A percentile compares a stretch with the other conserved stretches of the same genome.
Conservation (phyloP, 495 filamentous ascomycete genomes). For the Penicillium paxilli region DNA sequence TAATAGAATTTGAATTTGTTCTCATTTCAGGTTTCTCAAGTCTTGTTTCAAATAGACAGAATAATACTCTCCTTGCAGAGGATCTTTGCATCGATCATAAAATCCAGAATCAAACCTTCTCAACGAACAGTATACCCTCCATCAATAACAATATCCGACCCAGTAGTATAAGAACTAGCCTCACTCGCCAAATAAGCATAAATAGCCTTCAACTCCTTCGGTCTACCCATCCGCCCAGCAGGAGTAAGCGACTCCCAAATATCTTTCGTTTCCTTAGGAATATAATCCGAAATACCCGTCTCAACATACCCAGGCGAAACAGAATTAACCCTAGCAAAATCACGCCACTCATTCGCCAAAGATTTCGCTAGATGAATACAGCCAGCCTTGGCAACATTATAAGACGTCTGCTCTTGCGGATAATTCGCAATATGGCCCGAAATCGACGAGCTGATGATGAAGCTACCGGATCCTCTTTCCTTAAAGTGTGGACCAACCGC, state of each 20-base stretch:
- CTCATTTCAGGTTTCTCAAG: too few species aligned
- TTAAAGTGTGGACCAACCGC: slow-evolving; percentile 57
- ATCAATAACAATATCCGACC: slow-evolving; percentile 66
- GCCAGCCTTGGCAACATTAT: slow-evolving; percentile 67
- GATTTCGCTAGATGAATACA: slow-evolving; percentile 52
- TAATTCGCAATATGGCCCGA: slow-evolving; percentile 66
- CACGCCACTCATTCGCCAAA: slow-evolving; percentile 77
- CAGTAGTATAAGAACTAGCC: slow-evolving; percentile 70
- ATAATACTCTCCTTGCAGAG: too few species aligned
- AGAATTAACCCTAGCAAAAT: slow-evolving; percentile 76
- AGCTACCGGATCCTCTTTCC: slow-evolving; percentile 48
- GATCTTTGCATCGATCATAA: too few species aligned
- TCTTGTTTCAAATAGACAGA: too few species aligned
- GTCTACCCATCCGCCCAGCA: slow-evolving; percentile 52
- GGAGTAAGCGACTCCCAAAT: slow-evolving; percentile 47
- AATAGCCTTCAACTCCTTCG: slow-evolving; percentile 75
- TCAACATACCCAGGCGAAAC: slow-evolving; percentile 80
- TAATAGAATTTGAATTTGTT: too few species aligned
- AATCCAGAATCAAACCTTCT: too few species aligned
- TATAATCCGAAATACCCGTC: too few species aligned
- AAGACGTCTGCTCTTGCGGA: slow-evolving; percentile 67
- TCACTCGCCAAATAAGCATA: slow-evolving; percentile 78
- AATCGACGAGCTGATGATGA: slow-evolving; percentile 60
- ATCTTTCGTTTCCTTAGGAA: slow-evolving; percentile 2
- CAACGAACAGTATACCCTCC: too few species aligned